Evolutionary conservation across 2,329 filamentous ascomycete species (phyloP), one percentile per base, ranked within the genome.

Genomic region (Aspergillus sp.): DNA sequence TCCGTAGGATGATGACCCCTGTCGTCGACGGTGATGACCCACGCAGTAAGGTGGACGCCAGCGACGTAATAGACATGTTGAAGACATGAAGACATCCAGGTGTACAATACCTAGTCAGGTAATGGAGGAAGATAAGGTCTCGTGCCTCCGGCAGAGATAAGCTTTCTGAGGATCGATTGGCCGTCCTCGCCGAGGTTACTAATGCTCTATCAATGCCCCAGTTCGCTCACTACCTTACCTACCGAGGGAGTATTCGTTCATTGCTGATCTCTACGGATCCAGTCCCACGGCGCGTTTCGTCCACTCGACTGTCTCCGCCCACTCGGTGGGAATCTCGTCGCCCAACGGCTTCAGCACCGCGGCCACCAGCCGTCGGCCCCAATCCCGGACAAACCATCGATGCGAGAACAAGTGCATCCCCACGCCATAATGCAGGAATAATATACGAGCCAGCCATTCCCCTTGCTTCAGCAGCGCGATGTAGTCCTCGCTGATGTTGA

Each of bases 341-440:
- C 7, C 57, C n/a, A 64, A 32, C 20, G 55, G 48, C 14, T 64
- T 55, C n/a, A 69, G n/a, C 17, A 62, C 63, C 2, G 64, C 62
- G 36, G 61, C 53, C 13, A 69, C 61, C 11, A 68, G 53, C 33
- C 65, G 64, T 11, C 65, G 60, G 9, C 67, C 66, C 60, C 61
- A 65, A 17, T 65, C 64, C n/a, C 60, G 59, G 10, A 69, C 65
- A 49, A 66, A 70, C 67, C 66, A 70, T 26, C 64, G 62, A 51
- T 68, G 58, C 1, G 61, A 65, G 30, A 67, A 43, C n/a, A 70
- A 60, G 44, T 65, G 64, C 62, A 70, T 64, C 1, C 59, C 60
- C 3, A 66, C 59, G 2, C 64, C 62, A 49, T 66, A 66, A 50
- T 69, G 61, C 19, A 70, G 47, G 30, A 68, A 68, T 13, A 70